phyloP scores from a whole-genome alignment of 345 rosid genomes.

The Gossypium herbaceum region DNA sequence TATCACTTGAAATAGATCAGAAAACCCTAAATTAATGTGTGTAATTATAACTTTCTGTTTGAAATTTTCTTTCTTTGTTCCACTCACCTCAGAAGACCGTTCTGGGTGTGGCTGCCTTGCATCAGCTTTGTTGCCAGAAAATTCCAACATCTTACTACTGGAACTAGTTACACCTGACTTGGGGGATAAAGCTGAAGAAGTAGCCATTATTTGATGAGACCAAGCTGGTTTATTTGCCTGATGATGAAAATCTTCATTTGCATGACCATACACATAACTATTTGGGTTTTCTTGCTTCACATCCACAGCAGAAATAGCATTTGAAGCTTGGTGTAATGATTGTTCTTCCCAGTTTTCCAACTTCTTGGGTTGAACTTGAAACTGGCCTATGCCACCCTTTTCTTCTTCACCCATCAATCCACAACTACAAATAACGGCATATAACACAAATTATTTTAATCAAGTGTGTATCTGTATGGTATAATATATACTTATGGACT shows the following conservation, averaged over 20 bases:
- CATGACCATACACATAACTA: slow-evolving; percentile 42
- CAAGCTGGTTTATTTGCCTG: slow-evolving; percentile 31
- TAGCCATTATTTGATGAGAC: slow-evolving; percentile 44
- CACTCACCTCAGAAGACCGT: slow-evolving; percentile 65
- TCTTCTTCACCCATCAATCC: slow-evolving; percentile 69
- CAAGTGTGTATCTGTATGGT: no score
- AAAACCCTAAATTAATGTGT: slow-evolving; percentile 5
- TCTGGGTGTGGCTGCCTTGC: slow-evolving; percentile 59
- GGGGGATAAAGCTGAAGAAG: slow-evolving; percentile 50
- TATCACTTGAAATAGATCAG: background rate
- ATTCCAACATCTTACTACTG: slow-evolving; percentile 61
- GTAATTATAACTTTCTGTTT: background rate
- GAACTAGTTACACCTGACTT: slow-evolving; percentile 62
- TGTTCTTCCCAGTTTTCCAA: slow-evolving; percentile 21
- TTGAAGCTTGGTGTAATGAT: slow-evolving; percentile 45
- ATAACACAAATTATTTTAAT: background rate
- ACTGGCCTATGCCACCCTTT: slow-evolving; percentile 34
- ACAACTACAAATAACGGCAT: slow-evolving; percentile 37
- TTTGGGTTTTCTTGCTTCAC: slow-evolving; percentile 67
- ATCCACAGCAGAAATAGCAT: slow-evolving; percentile 25
- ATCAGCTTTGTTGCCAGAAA: slow-evolving; percentile 48
- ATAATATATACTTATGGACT: background rate
- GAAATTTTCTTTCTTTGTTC: background rate
- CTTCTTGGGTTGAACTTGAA: slow-evolving; percentile 33
- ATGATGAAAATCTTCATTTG: slow-evolving; percentile 33